Conservation (phyloP, 306 rosid species). For the Senna siamea region DNA sequence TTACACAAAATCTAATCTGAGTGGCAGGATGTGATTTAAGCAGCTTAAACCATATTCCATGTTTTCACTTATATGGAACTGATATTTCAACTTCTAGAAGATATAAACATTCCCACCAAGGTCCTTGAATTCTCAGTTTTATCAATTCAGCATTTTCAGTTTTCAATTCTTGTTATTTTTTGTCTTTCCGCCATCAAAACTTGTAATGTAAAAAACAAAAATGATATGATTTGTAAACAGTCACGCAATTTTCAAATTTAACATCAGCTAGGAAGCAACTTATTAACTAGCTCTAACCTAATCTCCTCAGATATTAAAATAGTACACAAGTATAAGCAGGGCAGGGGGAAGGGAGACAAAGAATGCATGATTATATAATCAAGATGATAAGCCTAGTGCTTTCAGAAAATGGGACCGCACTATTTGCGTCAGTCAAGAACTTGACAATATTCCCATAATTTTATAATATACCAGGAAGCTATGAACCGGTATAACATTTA, state of each 20-base stretch:
- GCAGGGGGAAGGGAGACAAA: background rate
- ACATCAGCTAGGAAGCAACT: background rate
- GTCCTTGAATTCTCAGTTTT: background rate
- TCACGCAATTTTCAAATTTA: background rate
- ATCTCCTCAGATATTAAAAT: background rate
- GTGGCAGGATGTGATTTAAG: background rate
- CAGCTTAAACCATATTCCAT: background rate
- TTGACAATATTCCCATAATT: background rate
- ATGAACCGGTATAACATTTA: background rate
- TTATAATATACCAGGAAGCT: background rate
- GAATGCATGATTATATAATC: background rate
- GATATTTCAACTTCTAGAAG: background rate
- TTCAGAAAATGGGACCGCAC: background rate
- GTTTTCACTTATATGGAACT: background rate
- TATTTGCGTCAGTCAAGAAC: background rate
- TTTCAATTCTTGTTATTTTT: background rate
- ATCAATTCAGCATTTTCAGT: background rate
- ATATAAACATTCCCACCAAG: background rate
- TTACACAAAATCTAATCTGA: background rate
- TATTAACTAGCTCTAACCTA: background rate
- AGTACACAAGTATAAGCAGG: background rate
- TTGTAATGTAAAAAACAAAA: no score
- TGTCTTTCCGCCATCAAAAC: background rate
- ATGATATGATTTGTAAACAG: background rate
- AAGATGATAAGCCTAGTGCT: background rate